Base-by-base conservation (phyloP, 345 rosid genomes). In the Salix purpurea region DNA sequence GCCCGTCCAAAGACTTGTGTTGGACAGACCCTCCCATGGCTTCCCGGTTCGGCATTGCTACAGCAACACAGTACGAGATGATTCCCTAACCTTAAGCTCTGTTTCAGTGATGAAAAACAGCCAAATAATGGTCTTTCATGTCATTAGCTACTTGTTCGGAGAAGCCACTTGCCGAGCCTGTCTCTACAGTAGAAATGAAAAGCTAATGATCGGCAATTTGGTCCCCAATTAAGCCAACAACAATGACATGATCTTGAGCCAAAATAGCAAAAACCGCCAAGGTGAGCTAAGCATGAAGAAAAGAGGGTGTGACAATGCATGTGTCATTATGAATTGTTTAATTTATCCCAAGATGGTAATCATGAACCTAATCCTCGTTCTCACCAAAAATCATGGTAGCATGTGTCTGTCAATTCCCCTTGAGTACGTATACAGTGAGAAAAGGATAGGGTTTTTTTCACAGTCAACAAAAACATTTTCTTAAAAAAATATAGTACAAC, bases 351-450 rank as follows among this genome's bases (percentile, higher is more conserved):
- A 7, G 26, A 36, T 62, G 26, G 73, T 74, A 80, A 82, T 84
- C 83, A 87, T 78, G 82, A 82, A 65, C 74, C 88, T 76, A 83
- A 86, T 84, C 86, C 89, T 78, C 56, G 65, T 83, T 77, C 81
- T 79, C 80, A 81, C 84, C 71, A 71, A 81, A 58, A 81, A 86
- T 86, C 82, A 84, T 84, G 79, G 82, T 77, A 67, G 76, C 88
- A 81, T 80, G 90, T 85, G 85, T 73, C 42, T 77, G 78, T 46
- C 85, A 58, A 71, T 77, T 58, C 73, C 72, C 67, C 67, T 13
- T 13, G 6, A 2, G n/a, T 21, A 65, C 39, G 15, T 30, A 23
- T 3, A 28, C 11, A 8, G 44, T 9, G 44, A 10, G 44, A 12
- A 40, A 10, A 12, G 44, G 44, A 40, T 9, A 40, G 11, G 4